Evolutionary conservation across 345 rosid genomes (phyloP), one percentile per base, ranked within the genome.

Genomic region (Citrus glauca): DNA sequence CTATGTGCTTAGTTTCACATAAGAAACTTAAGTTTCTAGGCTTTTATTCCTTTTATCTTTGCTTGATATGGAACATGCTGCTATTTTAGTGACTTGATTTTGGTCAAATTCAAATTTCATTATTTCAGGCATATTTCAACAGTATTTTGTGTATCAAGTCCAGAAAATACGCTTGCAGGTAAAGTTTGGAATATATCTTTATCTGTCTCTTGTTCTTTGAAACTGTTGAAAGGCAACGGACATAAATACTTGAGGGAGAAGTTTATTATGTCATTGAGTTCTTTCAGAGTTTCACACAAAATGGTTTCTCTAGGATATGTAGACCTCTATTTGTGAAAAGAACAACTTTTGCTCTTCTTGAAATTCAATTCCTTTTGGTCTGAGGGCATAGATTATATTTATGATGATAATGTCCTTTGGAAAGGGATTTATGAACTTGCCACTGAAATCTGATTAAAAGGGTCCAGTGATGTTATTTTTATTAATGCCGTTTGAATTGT

Each of bases 111-210:
- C 38, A 50, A 66, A 9, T 77, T 78, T 64, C 42, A 9, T 11
- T 78, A 30, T 82, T 83, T 40, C 92, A 95, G 98, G 97, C 63
- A 81, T 91, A 68, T 90, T 93, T 79, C 97, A 93, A 68, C 98
- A 95, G 71, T 95, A 93, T 81, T 85, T 93, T 61, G 98, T 95
- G 80, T 88, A 86, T 81, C 98, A 95, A 86, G 98, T 95, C 81
- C 95, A 89, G 82, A 93, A 93, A 86, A 92, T 95, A 82, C 93
- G 98, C 22, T 85, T 95, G 53, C 98, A 95, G 93, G 98, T 95
- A 82, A 75, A 30, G 4, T 61, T 61, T 32, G 4, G 65, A 61
- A 9, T 45, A 0, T 68, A 4, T 69, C 38, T 16, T 19, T 17
- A 16, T 65, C 10, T 32, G 5, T 32, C 45, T 66, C 53, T 22